A percentile compares a stretch with the other conserved stretches of the same genome.
phyloP scores from a whole-genome alignment of 1,284 basidiomycete genomes.

The Sanghuangporus sanghuang region DNA sequence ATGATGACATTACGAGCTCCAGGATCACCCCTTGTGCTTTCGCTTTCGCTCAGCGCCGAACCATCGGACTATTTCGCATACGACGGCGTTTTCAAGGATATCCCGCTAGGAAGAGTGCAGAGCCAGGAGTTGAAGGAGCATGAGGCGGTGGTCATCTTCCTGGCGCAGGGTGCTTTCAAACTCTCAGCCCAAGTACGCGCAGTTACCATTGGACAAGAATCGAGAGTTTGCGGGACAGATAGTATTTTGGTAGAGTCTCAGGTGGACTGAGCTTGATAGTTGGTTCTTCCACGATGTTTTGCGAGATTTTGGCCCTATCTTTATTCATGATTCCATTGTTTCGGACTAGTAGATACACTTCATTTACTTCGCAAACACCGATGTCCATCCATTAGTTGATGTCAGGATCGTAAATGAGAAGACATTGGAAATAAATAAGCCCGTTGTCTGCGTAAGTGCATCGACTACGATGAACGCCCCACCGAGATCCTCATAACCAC shows the following conservation, averaged over 20 bases:
- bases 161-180: slow-evolving; percentile 69
- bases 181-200: slow-evolving; percentile 53
- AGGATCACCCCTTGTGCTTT: slow-evolving; percentile 49
- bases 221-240: slow-evolving; percentile 4
- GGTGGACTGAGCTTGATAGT: not conserved
- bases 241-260: slow-evolving; percentile 12
- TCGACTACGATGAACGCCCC: not conserved
- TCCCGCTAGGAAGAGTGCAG: slow-evolving; percentile 54
- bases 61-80: slow-evolving; percentile 62
- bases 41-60: slow-evolving; percentile 48
- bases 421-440: not conserved
- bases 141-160: slow-evolving; percentile 66
- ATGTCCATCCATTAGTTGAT: too few species aligned
- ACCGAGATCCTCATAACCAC: not conserved
- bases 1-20: not conserved
- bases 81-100: slow-evolving; percentile 59
- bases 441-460: not conserved
- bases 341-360: too few species aligned
- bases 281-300: not conserved
- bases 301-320: slow-evolving; percentile 9
- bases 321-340: slow-evolving; percentile 5
- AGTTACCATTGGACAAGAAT: slow-evolving; percentile 16
- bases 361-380: too few species aligned
- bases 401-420: not conserved
- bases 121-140: slow-evolving; percentile 47